Base-by-base conservation (phyloP, 1,284 basidiomycete genomes). In the Hymenochaete sp. region DNA sequence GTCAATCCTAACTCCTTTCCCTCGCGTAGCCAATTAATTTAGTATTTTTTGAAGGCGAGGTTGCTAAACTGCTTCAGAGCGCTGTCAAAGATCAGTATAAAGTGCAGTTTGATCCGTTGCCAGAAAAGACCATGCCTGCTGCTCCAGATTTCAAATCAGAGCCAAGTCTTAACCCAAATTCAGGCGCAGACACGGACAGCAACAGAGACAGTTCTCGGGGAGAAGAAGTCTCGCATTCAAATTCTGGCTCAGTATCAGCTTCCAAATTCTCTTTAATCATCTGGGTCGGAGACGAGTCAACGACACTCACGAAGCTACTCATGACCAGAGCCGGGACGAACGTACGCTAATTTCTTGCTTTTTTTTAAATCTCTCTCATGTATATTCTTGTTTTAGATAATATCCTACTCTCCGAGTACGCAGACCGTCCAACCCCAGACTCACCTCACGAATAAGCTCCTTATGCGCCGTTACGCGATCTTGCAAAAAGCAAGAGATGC, bases 401-500 rank as follows among this genome's bases (percentile, higher is more conserved):
- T 82, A 55, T 79, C 79, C 0, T 96, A 91, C 65, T 73, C 92
- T 49, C 87, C 93, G 0, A 53, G 60, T 14, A 68, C 69, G 0
- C 57, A 63, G 18, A 58, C 58, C 0, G 63, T 76, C 2, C 65
- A 68, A 22, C 58, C 83, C 28, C 79, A 89, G 55, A 80, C 88
- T 0, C 60, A 64, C 1, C 66, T 70, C 10, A 82, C 83, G 2
- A 96, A 96, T 53, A 80, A 75, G 39, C 68, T 97, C 4, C 76
- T 98, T n/a, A 95, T 93, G 81, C 79, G 88, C 1, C 79, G 96
- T 11, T 95, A 98, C 53, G 85, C 82, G 2, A 71, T 79, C 0
- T 78, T 98, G 8, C 93, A 96, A 59, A 83, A 83, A 57, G 93
- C 95, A 1, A 75, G 91, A 36, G 87, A 93, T 52, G 85, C 93